phyloP scores from a whole-genome alignment of 176 grass and related monocot species.

The Avena sativa region DNA sequence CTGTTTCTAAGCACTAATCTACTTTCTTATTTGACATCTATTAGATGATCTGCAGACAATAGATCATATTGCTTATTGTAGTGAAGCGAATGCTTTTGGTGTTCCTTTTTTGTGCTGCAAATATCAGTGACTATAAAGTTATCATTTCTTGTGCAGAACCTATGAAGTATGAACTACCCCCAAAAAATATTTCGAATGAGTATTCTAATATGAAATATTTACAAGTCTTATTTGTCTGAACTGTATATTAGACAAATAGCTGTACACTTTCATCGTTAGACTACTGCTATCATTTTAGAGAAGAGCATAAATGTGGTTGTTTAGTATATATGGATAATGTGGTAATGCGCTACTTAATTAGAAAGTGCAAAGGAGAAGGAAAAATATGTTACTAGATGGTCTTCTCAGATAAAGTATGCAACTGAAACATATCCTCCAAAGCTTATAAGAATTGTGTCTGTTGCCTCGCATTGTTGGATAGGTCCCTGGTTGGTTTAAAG shows the following conservation, averaged over 20 bases:
- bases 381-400: background rate
- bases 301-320: background rate
- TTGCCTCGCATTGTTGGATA: constrained; percentile 24
- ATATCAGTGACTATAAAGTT: background rate
- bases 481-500: background rate
- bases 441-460: background rate
- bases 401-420: constrained; percentile 2
- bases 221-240: constrained; percentile 8
- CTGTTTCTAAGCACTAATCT: constrained; percentile 44
- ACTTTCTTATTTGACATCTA: constrained; percentile 20
- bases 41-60: constrained; percentile 18
- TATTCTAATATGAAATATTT: background rate
- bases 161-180: background rate
- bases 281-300: constrained; percentile 12
- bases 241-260: background rate
- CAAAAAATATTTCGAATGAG: background rate
- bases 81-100: constrained; percentile 17
- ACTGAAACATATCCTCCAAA: constrained; percentile 12
- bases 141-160: background rate
- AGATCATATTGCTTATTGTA: constrained; percentile 24
- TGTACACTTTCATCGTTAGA: background rate
- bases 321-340: background rate
- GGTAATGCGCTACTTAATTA: constrained; percentile 4
- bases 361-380: constrained; percentile 4
- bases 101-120: background rate